These are phyloP conservation scores for Chenopodium berlandieri DNA, from an alignment of 148 eudicot species.

Conservation along the genomic window DNA sequence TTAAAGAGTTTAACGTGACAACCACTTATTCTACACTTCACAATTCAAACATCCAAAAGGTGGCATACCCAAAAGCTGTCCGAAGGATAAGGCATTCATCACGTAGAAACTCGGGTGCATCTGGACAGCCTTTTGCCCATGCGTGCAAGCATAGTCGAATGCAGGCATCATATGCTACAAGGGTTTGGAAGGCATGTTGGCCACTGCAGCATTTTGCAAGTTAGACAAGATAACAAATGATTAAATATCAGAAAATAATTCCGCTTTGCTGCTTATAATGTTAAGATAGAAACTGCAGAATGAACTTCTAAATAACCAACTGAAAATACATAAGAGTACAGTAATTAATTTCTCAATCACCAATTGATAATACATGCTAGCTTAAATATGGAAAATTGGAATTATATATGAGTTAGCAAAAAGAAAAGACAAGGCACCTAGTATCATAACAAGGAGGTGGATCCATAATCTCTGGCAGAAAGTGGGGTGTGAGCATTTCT, in stretches of 20 bases:
- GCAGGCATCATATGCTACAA: conserved; percentile 87
- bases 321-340: not conserved
- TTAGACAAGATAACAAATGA: not conserved
- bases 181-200: conserved; percentile 76
- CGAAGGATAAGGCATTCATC: conserved; percentile 76
- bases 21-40: not conserved
- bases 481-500: conserved; percentile 27
- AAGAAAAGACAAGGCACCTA: conserved; percentile 33
- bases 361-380: too few species aligned
- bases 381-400: not conserved
- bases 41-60: not conserved
- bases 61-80: conserved; percentile 76
- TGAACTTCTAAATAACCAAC: too few species aligned
- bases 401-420: not conserved
- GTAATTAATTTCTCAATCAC: not conserved
- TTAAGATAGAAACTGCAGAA: too few species aligned
- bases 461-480: conserved; percentile 29
- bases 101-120: conserved; percentile 78
- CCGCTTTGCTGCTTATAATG: not conserved
- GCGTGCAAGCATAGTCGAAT: conserved; percentile 74
- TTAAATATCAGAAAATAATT: not conserved
- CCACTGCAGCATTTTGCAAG: conserved; percentile 38
- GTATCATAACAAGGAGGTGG: conserved; percentile 41
- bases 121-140: conserved; percentile 74
- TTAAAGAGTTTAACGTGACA: not conserved